Evolutionary conservation across 768 basidiomycete genomes (phyloP), one percentile per base, ranked within the genome.

Genomic region (Kwoniella pini): DNA sequence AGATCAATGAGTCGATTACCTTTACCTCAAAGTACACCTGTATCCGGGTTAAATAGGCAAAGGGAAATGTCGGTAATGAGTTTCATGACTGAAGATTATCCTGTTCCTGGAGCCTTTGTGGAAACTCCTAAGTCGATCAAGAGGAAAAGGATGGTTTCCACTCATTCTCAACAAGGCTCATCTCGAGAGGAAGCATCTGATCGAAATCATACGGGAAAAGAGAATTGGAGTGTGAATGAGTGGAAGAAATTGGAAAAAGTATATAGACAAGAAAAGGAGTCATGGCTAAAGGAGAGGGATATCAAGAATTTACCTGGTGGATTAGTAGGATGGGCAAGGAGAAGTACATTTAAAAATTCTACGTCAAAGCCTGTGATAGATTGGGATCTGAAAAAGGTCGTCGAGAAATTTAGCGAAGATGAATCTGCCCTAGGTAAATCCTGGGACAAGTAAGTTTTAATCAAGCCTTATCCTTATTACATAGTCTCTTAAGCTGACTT

Each of bases 201-300:
- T 6, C 44, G 7, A n/a, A 31, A 31, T 36, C 7, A 11, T 12
- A 40, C 6, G 52, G 24, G n/a, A 17, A 52, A 49, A 33, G 39
- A 61, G 46, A 28, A 22, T 5, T 75, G 73, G 73, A 69, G 73
- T 12, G 63, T 75, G 3, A 24, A 44, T 6, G 71, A 75, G 33
- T 75, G 73, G 73, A 75, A 75, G 54, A 48, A 53, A 36, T 65
- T 75, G n/a, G 73, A 75, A 44, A 70, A 61, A 39, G 67, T 68
- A 0, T 72, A 64, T 45, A 49, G 63, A 36, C 43, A 33, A 15
- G 73, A 75, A 45, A 62, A 60, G 46, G 68, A 62, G 30, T 28
- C 40, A 4, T 75, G 73, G 73, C 30, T 59, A 11, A 63, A 62
- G 31, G 67, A 75, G 38, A 40, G 72, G 17, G 54, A 69, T 40